These are phyloP conservation scores for Hirschioporus abietinus DNA, from an alignment of 768 basidiomycete genomes.

Conservation along the genomic window DNA sequence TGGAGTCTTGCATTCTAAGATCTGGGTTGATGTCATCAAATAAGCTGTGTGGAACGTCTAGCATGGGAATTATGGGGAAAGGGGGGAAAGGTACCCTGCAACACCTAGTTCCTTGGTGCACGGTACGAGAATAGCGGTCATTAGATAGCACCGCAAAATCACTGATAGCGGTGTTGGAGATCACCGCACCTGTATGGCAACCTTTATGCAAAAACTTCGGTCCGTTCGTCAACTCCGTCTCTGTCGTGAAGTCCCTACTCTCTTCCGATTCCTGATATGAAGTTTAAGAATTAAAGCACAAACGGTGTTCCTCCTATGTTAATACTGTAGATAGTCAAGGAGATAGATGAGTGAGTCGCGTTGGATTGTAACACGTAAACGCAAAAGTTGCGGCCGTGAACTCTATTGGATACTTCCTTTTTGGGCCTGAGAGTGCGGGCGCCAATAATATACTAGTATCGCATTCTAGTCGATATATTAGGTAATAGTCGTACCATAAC, in stretches of 20 bases:
- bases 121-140: neutral
- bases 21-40: neutral
- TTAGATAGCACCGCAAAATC: neutral
- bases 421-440: neutral
- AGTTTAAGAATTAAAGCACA: neutral
- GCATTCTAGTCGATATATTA: neutral
- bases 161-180: neutral
- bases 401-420: neutral
- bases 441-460: neutral
- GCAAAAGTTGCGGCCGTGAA: slow-evolving; percentile 1
- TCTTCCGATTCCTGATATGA: neutral
- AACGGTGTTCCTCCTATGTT: neutral
- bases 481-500: neutral
- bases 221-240: neutral
- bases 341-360: neutral
- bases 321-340: neutral
- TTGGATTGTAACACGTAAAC: neutral
- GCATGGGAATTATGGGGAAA: neutral
- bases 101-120: neutral
- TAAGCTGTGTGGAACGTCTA: neutral
- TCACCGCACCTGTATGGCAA: neutral
- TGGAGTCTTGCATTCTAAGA: neutral
- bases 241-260: neutral
- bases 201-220: too few species aligned
- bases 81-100: neutral